Conservation (phyloP, 805 yeast species). For the Wickerhamiella vanderwaltii region DNA sequence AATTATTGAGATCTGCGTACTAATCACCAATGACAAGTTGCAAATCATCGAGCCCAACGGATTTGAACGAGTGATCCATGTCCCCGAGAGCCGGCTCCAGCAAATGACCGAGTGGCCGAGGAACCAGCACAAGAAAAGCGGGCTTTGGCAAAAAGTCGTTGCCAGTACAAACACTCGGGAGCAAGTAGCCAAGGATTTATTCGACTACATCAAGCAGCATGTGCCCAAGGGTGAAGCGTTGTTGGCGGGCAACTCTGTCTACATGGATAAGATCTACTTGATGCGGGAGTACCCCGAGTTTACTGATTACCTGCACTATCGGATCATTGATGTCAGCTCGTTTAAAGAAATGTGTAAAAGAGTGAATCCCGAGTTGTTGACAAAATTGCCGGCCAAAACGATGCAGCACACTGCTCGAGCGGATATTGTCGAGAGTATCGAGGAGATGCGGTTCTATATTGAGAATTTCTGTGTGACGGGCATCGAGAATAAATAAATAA, state of each 20-base stretch:
- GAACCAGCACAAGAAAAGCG: conserved; percentile 62
- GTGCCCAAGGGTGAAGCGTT: conserved; percentile 46
- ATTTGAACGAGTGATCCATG: conserved; percentile 71
- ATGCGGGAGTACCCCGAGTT: conserved; percentile 70
- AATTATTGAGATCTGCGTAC: conserved; percentile 84
- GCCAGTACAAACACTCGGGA: conserved; percentile 40
- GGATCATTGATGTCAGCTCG: conserved; percentile 84
- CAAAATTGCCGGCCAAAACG: conserved; percentile 47
- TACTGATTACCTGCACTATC: conserved; percentile 45
- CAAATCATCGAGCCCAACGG: conserved; percentile 54
- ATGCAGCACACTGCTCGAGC: conserved; percentile 74
- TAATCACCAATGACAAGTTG: conserved; percentile 74
- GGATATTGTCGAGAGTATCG: conserved; percentile 83
- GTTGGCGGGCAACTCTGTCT: conserved; percentile 84
- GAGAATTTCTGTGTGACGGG: conserved; percentile 53
- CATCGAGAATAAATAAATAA: conserved; percentile 5
- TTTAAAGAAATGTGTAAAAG: conserved; percentile 69
- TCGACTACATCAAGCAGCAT: conserved; percentile 45
- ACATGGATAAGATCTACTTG: conserved; percentile 82
- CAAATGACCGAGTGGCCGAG: conserved; percentile 83
- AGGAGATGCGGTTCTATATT: conserved; percentile 65
- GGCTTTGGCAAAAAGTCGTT: conserved; percentile 62
- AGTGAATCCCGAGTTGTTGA: conserved; percentile 55
- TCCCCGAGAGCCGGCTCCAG: conserved; percentile 47
- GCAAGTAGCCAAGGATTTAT: conserved; percentile 54